Conservation (phyloP, 345 rosid genomes). For the Salix udensis region DNA sequence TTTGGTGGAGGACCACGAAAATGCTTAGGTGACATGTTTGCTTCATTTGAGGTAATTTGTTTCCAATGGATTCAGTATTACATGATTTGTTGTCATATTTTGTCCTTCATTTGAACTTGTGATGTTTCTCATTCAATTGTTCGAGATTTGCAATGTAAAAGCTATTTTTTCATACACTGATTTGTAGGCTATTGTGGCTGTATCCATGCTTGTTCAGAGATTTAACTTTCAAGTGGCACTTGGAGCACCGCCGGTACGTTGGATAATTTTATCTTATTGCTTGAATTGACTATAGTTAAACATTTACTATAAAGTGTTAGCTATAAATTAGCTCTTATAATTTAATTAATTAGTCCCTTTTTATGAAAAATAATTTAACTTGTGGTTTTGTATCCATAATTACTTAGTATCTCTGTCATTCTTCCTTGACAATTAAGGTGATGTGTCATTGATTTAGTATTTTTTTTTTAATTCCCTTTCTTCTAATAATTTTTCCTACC, state of each 20-base stretch:
- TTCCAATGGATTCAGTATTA: neutral
- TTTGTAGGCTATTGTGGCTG: slow-evolving; percentile 70
- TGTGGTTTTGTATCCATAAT: no score
- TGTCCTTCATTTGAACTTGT: no score
- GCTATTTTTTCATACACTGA: neutral
- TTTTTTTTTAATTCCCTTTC: no score
- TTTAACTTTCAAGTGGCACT: slow-evolving; percentile 73
- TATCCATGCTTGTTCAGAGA: slow-evolving; percentile 81
- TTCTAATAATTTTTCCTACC: no score
- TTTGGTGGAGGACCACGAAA: slow-evolving; percentile 97
- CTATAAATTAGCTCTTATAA: neutral
- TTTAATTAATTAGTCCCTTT: neutral
- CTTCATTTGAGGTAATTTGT: slow-evolving; percentile 72
- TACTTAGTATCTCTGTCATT: no score
- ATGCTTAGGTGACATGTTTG: slow-evolving; percentile 96
- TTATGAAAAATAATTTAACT: no score
- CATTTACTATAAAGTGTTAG: neutral
- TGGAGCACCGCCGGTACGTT: slow-evolving; percentile 82
- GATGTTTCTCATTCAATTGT: no score
- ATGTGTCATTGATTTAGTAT: no score
- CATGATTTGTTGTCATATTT: no score
- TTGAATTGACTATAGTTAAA: neutral
- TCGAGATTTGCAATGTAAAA: neutral
- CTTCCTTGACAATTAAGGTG: no score
- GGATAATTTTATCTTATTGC: neutral